A percentile compares a stretch with the other conserved stretches of the same genome.
Evolutionary conservation across 495 filamentous ascomycete species (phyloP).

Genomic region (Lasiosphaeris hirsuta): DNA sequence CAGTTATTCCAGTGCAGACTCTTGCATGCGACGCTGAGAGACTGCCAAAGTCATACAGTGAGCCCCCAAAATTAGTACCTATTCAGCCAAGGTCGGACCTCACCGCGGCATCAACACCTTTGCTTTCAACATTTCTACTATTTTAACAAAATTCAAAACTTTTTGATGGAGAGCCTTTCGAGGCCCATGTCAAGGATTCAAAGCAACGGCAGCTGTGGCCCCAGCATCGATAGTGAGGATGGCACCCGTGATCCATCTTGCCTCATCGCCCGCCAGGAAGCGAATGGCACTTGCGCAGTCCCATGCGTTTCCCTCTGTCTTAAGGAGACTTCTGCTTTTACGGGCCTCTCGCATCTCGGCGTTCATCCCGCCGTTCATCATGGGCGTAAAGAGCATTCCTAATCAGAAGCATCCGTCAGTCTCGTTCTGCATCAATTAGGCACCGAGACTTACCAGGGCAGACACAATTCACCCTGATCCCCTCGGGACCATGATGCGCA

Average conservation of each 20-base stretch:
- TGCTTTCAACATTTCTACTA: too few relatives aligned
- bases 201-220: slow-evolving; percentile 14
- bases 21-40: too few relatives aligned
- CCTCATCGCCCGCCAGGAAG: slow-evolving; percentile 46
- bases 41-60: too few relatives aligned
- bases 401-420: slow-evolving; percentile 1
- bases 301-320: slow-evolving; percentile 54
- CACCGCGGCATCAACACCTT: too few relatives aligned
- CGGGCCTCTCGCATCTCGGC: slow-evolving; percentile 46
- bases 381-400: slow-evolving; percentile 57
- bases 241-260: slow-evolving; percentile 50
- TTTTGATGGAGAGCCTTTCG: too few relatives aligned
- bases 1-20: too few relatives aligned
- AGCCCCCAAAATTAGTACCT: too few relatives aligned
- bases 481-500: slow-evolving; percentile 51
- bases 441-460: slow-evolving; percentile 42
- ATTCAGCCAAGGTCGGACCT: too few relatives aligned
- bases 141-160: too few relatives aligned
- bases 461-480: slow-evolving; percentile 58
- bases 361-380: slow-evolving; percentile 51
- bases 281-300: slow-evolving; percentile 38
- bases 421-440: not conserved
- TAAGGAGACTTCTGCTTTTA: slow-evolving; percentile 48
- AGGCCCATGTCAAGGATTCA: too few relatives aligned
- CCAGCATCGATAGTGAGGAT: slow-evolving; percentile 47